A percentile compares a stretch with the other conserved stretches of the same genome.
phyloP scores from a whole-genome alignment of 2,329 filamentous ascomycete genomes.

The Dactylonectria estremocensis region DNA sequence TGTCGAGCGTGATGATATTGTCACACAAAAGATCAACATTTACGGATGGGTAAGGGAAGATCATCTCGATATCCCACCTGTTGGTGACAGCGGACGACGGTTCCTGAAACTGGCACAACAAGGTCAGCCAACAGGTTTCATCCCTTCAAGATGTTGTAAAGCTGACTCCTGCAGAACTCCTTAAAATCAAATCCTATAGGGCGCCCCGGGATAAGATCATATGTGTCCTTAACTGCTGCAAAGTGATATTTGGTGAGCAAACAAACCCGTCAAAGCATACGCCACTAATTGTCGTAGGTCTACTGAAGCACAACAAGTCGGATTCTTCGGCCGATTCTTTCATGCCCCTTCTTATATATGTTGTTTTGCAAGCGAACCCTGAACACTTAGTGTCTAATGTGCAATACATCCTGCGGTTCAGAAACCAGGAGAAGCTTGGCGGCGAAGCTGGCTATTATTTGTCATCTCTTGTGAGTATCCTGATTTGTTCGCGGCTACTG shows the following conservation, averaged over 20 bases:
- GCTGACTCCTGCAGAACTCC: constrained; percentile 75
- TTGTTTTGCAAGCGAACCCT: constrained; percentile 93
- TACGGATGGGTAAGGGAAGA: constrained; percentile 96
- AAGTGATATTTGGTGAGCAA: constrained; percentile 91
- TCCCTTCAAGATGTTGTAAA: constrained; percentile 14
- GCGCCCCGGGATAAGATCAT: constrained; percentile 99
- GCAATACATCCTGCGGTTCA: constrained; percentile 96
- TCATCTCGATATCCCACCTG: constrained; percentile 90
- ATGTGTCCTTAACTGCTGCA: constrained; percentile 98
- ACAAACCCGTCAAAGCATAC: background rate
- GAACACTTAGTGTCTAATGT: constrained; percentile 98
- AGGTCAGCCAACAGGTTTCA: constrained; percentile 63
- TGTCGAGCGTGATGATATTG: constrained; percentile 94
- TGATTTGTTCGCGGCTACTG: too few species aligned
- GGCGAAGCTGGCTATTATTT: constrained; percentile 99
- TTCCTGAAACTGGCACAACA: constrained; percentile 93
- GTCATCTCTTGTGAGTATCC: constrained; percentile 82
- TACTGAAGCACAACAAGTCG: constrained; percentile 91
- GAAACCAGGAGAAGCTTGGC: constrained; percentile 96
- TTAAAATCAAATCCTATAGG: constrained; percentile 97
- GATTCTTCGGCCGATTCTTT: constrained; percentile 98
- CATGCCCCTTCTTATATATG: constrained; percentile 94
- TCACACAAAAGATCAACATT: constrained; percentile 96
- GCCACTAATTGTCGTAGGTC: constrained; percentile 66
- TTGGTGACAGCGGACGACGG: constrained; percentile 87